phyloP scores from a whole-genome alignment of 495 filamentous ascomycete genomes.

The Neurospora tetraspora region DNA sequence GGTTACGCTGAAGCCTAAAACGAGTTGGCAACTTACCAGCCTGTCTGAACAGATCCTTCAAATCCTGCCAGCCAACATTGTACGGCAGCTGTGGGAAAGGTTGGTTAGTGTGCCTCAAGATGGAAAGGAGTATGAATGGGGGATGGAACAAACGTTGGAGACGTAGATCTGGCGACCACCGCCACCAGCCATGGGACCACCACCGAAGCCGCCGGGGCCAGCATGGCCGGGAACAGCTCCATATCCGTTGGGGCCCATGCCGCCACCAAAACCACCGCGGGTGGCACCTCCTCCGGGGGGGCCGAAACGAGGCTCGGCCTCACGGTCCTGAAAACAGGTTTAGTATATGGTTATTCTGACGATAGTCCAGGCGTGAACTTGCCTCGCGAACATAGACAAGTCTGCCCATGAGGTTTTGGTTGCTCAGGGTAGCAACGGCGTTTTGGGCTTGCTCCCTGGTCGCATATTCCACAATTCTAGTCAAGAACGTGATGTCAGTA shows the following conservation, averaged over 20 bases:
- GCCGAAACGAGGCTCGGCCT: slow-evolving; percentile 90
- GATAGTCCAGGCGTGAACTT: slow-evolving; percentile 22
- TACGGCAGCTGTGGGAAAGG: slow-evolving; percentile 67
- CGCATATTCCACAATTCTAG: slow-evolving; percentile 99
- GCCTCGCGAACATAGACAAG: slow-evolving; percentile 98
- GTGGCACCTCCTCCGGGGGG: slow-evolving; percentile 40
- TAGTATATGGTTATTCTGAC: slow-evolving; percentile 1
- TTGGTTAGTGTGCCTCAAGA: slow-evolving; percentile 22
- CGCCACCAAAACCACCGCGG: slow-evolving; percentile 57
- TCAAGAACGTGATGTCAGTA: slow-evolving; percentile 7
- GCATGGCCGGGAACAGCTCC: slow-evolving; percentile 35
- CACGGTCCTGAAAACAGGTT: slow-evolving; percentile 59
- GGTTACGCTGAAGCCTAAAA: neutral
- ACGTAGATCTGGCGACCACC: slow-evolving; percentile 83
- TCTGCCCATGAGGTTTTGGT: slow-evolving; percentile 95
- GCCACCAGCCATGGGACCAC: slow-evolving; percentile 35
- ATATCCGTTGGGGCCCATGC: slow-evolving; percentile 33
- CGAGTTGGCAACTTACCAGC: slow-evolving; percentile 58
- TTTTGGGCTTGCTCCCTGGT: slow-evolving; percentile 98
- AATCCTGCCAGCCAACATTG: slow-evolving; percentile 96
- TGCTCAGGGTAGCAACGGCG: slow-evolving; percentile 96
- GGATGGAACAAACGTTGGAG: slow-evolving; percentile 78
- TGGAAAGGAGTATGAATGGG: slow-evolving; percentile 13
- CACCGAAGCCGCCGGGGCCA: slow-evolving; percentile 29
- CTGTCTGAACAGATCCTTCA: slow-evolving; percentile 98